Evolutionary conservation across 2,329 filamentous ascomycete genomes (phyloP), one percentile per base, ranked within the genome.

Genomic region (Pleurostoma richardsiae): DNA sequence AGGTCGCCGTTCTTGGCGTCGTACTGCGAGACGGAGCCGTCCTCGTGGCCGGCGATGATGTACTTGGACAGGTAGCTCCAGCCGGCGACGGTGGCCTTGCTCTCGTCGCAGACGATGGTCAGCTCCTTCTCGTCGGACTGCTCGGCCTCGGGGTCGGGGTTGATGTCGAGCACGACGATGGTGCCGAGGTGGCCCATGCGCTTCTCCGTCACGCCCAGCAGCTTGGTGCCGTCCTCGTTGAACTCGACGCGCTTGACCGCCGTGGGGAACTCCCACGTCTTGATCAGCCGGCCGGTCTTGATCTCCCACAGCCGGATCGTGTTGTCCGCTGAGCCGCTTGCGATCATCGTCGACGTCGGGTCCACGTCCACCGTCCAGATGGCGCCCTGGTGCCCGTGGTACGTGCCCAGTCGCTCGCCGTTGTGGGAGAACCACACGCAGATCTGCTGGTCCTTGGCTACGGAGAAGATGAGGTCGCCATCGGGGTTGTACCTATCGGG

Each of bases 341-440:
- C 94, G 65, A 97, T 85, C 64, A 99, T 82, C 61, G 88, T 89
- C 54, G 86, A 88, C 61, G 90, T 90, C 55, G 92, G 91, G 74
- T 96, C 89, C 64, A 96, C 86, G 66, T 99, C 94, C 70, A 99
- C 88, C 53, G 94, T 96, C 94, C 94, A 99, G 76, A 99, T 88
- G 61, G 94, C 92, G 73, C 94, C 94, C 70, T 95, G 87, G 74
- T 99, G 94, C 69, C 94, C 94, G 66, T 89, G 85, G 76, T 97
- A 99, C 60, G 92, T 94, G 63, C 94, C 94, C 62, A 97, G 81
- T 62, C 94, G 88, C 79, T 99, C 94, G 74, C 94, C 94, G 71
- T 99, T 99, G 76, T 95, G 90, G 56, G 90, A 86, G 74, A 83
- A 97, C 94, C 94, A 99, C 56, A 83, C 92, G 79, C 92, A 96